Conservation (phyloP, 192 early-diverging fungal species). For the Entophlyctis helioformis region DNA sequence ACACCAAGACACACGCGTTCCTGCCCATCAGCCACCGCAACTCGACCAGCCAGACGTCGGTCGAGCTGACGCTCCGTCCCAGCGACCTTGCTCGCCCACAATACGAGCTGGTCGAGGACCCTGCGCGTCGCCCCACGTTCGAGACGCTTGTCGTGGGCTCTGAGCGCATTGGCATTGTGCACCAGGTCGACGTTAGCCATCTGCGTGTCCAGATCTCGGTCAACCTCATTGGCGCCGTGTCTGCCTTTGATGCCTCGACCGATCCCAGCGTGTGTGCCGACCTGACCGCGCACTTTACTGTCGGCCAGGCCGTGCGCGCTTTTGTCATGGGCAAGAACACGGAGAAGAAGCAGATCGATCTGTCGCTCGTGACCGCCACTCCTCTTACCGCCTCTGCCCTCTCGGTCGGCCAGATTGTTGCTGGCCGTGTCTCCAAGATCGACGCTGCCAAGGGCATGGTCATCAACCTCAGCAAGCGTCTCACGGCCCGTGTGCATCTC, state of each 20-base stretch:
- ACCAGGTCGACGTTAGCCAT: conserved; percentile 12
- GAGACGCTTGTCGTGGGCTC: conserved; percentile 17
- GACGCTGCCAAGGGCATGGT: conserved; percentile 31
- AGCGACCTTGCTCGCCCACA: conserved; percentile 24
- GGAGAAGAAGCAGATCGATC: conserved; percentile 14
- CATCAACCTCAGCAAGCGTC: conserved; percentile 35
- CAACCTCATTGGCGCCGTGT: conserved; percentile 20
- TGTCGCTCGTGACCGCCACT: conserved; percentile 13
- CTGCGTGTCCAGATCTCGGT: conserved; percentile 28
- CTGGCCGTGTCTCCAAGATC: conserved; percentile 41
- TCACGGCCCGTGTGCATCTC: conserved; percentile 48
- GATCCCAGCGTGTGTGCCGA: conserved; percentile 8
- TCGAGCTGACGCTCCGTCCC: conserved; percentile 48
- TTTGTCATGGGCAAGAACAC: conserved; percentile 11
- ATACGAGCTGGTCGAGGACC: background rate
- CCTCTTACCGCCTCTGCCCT: conserved; percentile 29
- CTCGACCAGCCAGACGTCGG: conserved; percentile 29
- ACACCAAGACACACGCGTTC: conserved; percentile 48
- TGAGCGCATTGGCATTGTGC: conserved; percentile 24
- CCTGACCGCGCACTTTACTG: conserved; percentile 15
- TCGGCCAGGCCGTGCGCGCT: conserved; percentile 15
- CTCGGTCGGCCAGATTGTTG: conserved; percentile 37
- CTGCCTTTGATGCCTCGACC: conserved; percentile 15
- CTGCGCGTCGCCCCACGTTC: conserved; percentile 4
- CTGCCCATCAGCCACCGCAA: conserved; percentile 51